Evolutionary conservation across 2,329 filamentous ascomycete genomes (phyloP).

Genomic region (Xylaria sp.): DNA sequence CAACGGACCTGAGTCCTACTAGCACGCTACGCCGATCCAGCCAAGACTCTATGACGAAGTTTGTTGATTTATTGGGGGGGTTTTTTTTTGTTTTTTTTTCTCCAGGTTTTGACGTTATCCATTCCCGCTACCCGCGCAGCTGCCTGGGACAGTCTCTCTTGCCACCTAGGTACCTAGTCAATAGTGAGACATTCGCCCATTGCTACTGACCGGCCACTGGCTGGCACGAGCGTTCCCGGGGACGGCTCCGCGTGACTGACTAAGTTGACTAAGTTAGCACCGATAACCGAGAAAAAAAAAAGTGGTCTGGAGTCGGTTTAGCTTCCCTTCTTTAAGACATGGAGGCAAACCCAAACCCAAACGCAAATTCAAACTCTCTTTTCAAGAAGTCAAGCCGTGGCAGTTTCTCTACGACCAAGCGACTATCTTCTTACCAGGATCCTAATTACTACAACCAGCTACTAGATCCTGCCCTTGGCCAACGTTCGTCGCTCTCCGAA

Average conservation of each 20-base stretch:
- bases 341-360: slow-evolving; percentile 31
- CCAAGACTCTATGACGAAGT: background rate
- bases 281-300: slow-evolving; percentile 5
- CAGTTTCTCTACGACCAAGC: slow-evolving; percentile 13
- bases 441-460: slow-evolving; percentile 44
- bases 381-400: slow-evolving; percentile 9
- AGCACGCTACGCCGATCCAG: background rate
- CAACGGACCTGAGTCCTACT: background rate
- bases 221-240: background rate
- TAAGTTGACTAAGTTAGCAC: background rate
- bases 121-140: background rate
- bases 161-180: slow-evolving; percentile 3
- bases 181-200: slow-evolving; percentile 5
- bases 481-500: slow-evolving; percentile 54
- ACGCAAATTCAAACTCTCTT: slow-evolving; percentile 26
- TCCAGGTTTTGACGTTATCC: background rate
- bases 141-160: slow-evolving; percentile 1
- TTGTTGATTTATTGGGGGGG: no score
- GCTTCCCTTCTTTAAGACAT: slow-evolving; percentile 23
- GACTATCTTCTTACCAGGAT: slow-evolving; percentile 26
- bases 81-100: no score
- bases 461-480: slow-evolving; percentile 55
- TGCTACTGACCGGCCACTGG: background rate
- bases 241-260: background rate
- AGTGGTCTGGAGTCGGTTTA: slow-evolving; percentile 19